Percentiles rank a stretch among this genome's conserved stretches.
Evolutionary conservation across 2,329 filamentous ascomycete species (phyloP).

Genomic region (Lithohypha guttulata): DNA sequence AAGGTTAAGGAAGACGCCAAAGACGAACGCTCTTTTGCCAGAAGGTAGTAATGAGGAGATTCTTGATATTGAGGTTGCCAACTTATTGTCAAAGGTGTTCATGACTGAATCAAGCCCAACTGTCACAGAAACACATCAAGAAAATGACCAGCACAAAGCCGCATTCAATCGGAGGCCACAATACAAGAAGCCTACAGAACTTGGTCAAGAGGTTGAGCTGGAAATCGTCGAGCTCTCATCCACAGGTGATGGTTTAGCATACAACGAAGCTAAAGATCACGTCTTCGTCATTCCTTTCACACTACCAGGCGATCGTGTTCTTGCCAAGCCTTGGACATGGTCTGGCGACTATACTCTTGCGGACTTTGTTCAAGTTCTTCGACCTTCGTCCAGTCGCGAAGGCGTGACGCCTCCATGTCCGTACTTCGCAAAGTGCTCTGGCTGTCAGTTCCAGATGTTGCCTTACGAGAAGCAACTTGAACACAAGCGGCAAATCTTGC

Average conservation of each 20-base stretch:
- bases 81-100: slow-evolving; percentile 1
- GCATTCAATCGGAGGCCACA: not conserved
- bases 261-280: slow-evolving; percentile 45
- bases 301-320: slow-evolving; percentile 70
- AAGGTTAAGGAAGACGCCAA: not conserved
- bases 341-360: slow-evolving; percentile 60
- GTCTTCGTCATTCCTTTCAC: slow-evolving; percentile 73
- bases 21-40: slow-evolving; percentile 3
- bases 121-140: not conserved
- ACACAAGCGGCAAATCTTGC: slow-evolving; percentile 75
- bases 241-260: slow-evolving; percentile 79
- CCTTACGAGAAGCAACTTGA: slow-evolving; percentile 74
- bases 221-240: slow-evolving; percentile 76
- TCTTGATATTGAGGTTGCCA: slow-evolving; percentile 9
- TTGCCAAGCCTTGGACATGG: slow-evolving; percentile 63
- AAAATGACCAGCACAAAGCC: not conserved
- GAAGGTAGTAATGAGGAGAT: slow-evolving; percentile 10
- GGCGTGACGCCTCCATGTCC: slow-evolving; percentile 66
- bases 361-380: slow-evolving; percentile 69
- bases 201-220: slow-evolving; percentile 68
- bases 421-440: slow-evolving; percentile 80
- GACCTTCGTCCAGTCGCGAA: slow-evolving; percentile 64
- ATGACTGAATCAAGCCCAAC: not conserved
- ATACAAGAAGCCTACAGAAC: not conserved
- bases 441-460: slow-evolving; percentile 97